Evolutionary conservation across 805 yeast species (phyloP).

Genomic region (Kuraishia molischiana): DNA sequence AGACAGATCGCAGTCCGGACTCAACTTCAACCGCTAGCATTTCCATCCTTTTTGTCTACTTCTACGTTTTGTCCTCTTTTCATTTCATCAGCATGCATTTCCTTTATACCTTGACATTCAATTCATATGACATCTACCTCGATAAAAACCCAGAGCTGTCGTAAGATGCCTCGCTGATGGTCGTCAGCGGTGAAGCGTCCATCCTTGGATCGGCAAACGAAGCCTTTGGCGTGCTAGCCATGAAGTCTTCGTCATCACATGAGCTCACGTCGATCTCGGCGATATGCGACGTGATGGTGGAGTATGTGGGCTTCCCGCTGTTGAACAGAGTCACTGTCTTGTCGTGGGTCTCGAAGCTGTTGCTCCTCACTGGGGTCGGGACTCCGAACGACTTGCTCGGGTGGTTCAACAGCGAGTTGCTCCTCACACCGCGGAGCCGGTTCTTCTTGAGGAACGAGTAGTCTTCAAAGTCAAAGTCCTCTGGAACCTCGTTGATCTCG

Average conservation of each 20-base stretch:
- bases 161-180: neutral
- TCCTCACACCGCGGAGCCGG: neutral
- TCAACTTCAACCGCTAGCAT: neutral
- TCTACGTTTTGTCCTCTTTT: neutral
- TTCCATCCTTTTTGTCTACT: neutral
- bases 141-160: neutral
- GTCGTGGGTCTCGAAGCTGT: constrained; percentile 12
- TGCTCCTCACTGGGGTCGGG: constrained; percentile 4
- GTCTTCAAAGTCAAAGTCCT: constrained; percentile 21
- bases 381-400: neutral
- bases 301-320: neutral
- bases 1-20: neutral
- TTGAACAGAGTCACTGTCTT: constrained; percentile 21
- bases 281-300: neutral
- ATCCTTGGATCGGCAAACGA: neutral
- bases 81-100: neutral
- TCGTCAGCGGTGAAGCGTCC: neutral
- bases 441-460: neutral
- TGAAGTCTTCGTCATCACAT: neutral
- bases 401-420: neutral
- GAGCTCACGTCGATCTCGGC: neutral
- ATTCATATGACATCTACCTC: too few species aligned
- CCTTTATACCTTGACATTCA: too few species aligned
- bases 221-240: neutral
- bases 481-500: constrained; percentile 25